These are phyloP conservation scores for Seiridium cupressi DNA, from an alignment of 2,329 filamentous ascomycete species.

Conservation along the genomic window DNA sequence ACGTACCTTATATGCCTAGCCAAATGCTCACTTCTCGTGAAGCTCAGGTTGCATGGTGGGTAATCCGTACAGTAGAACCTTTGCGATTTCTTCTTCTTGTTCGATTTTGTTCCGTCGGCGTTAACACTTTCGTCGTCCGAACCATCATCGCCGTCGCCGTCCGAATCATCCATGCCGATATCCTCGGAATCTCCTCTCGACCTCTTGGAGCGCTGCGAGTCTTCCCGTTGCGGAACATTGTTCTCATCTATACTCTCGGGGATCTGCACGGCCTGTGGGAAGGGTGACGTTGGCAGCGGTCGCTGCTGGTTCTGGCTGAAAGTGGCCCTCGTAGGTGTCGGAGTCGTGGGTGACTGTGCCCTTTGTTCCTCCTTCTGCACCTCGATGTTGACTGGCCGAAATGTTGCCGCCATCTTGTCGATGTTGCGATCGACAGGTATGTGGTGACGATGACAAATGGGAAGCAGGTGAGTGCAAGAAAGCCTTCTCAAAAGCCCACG, in stretches of 20 bases:
- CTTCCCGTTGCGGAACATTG: conserved; percentile 46
- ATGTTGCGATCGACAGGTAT: not conserved
- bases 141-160: conserved; percentile 59
- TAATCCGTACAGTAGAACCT: conserved; percentile 96
- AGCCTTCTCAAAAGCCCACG: not conserved
- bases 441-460: not conserved
- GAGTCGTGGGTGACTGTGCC: conserved; percentile 28
- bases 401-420: conserved; percentile 43
- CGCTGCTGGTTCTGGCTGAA: conserved; percentile 45
- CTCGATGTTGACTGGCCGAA: conserved; percentile 45
- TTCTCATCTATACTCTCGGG: conserved; percentile 43
- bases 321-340: conserved; percentile 63
- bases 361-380: conserved; percentile 23
- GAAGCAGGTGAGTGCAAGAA: not conserved
- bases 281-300: conserved; percentile 52
- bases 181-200: conserved; percentile 64
- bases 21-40: conserved; percentile 92
- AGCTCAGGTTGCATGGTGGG: conserved; percentile 89
- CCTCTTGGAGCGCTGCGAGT: conserved; percentile 60
- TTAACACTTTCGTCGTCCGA: conserved; percentile 67
- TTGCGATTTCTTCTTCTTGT: conserved; percentile 95
- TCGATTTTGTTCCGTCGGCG: conserved; percentile 65
- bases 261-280: conserved; percentile 47
- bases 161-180: conserved; percentile 74
- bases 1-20: conserved; percentile 86